These are phyloP conservation scores for Penicillium manginii DNA, from an alignment of 495 filamentous ascomycete species.

Conservation along the genomic window DNA sequence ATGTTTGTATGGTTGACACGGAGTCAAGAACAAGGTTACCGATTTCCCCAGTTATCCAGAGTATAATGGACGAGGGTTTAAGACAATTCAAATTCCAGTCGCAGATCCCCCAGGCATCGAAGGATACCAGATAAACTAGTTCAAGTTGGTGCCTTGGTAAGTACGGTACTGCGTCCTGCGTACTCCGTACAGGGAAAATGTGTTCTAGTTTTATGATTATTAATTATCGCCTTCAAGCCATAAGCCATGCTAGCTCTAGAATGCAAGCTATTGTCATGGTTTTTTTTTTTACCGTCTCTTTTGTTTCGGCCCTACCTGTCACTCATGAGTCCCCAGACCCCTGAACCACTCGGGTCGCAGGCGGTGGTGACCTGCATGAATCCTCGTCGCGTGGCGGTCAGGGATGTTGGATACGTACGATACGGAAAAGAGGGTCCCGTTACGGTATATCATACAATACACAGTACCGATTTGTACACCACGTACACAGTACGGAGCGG, in stretches of 20 bases:
- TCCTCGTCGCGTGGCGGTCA: slow-evolving; percentile 34
- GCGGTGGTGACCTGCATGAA: slow-evolving; percentile 16
- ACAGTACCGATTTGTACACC: background rate
- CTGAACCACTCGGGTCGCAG: slow-evolving; percentile 6
- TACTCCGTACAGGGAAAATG: background rate
- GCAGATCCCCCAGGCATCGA: background rate
- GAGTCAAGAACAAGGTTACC: background rate
- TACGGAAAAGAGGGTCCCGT: background rate
- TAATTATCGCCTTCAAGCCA: background rate
- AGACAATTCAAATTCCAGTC: background rate
- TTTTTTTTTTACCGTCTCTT: background rate
- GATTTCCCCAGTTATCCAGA: background rate
- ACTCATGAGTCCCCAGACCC: background rate
- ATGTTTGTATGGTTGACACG: background rate
- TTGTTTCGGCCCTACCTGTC: background rate
- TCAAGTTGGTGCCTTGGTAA: too few relatives aligned
- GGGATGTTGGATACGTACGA: slow-evolving; percentile 26
- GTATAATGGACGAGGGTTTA: background rate
- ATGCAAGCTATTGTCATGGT: background rate
- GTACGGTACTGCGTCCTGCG: too few relatives aligned
- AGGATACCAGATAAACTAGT: background rate
- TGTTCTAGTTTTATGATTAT: background rate
- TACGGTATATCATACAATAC: background rate
- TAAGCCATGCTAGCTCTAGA: background rate
- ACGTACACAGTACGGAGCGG: too few relatives aligned